phyloP scores from a whole-genome alignment of 768 basidiomycete species.

The Rhodotorula graminis region DNA sequence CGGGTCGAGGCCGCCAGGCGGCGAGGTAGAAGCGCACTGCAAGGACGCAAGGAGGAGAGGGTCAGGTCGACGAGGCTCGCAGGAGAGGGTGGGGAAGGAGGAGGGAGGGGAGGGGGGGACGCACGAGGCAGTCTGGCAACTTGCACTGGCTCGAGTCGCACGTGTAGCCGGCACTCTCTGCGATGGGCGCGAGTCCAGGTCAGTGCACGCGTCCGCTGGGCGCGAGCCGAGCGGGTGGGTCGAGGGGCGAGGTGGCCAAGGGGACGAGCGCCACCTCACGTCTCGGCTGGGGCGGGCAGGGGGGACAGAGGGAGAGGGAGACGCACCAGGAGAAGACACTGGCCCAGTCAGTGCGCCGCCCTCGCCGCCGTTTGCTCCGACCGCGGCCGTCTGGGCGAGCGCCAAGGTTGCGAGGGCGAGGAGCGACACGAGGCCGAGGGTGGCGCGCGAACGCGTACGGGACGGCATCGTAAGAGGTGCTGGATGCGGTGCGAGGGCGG shows the following conservation, averaged over 20 bases:
- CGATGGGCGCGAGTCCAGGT: no score
- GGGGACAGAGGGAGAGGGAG: not conserved
- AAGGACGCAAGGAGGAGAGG: no score
- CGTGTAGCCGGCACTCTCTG: constrained; percentile 55
- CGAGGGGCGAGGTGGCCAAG: not conserved
- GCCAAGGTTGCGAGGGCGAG: not conserved
- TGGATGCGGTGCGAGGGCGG: no score
- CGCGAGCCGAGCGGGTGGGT: not conserved
- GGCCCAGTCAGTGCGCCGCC: not conserved
- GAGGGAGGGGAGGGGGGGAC: constrained; percentile 9
- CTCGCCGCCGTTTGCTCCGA: not conserved
- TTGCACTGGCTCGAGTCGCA: constrained; percentile 64
- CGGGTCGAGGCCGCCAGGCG: constrained; percentile 65
- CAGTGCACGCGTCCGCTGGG: not conserved
- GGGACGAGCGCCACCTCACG: no score
- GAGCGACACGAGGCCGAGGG: not conserved
- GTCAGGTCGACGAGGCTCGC: not conserved
- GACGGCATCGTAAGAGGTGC: not conserved
- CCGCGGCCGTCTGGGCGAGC: not conserved
- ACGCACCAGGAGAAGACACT: not conserved
- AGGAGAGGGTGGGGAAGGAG: not conserved
- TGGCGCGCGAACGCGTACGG: not conserved
- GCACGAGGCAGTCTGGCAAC: constrained; percentile 59
- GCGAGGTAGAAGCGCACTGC: constrained; percentile 64
- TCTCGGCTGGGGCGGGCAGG: no score